Percentiles rank a stretch among this genome's conserved stretches.
phyloP scores from a whole-genome alignment of 306 rosid species.

The Fragaria nilgerrensis region DNA sequence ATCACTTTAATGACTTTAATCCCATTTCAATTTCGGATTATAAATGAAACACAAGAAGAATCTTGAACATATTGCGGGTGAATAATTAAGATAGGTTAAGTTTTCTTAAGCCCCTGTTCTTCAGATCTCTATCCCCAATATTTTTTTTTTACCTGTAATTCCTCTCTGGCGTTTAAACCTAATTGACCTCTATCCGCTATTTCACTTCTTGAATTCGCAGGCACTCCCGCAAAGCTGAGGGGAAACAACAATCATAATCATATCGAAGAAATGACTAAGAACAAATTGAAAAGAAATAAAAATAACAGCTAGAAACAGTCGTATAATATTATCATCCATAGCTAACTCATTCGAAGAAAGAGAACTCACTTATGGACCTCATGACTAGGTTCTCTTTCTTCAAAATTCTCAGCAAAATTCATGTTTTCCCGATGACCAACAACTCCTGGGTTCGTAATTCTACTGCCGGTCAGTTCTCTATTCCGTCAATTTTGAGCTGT shows the following conservation, averaged over 20 bases:
- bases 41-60: neutral
- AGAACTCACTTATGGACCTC: neutral
- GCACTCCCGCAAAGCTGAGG: constrained; percentile 10
- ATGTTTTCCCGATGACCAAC: neutral
- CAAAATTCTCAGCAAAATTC: neutral
- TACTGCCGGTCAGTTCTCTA: neutral
- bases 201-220: neutral
- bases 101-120: neutral
- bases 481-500: neutral
- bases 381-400: neutral
- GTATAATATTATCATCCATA: neutral
- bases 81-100: neutral
- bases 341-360: neutral
- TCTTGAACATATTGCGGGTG: neutral
- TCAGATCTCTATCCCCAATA: neutral
- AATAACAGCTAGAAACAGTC: neutral
- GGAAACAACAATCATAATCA: neutral
- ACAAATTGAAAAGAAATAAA: neutral
- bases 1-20: neutral
- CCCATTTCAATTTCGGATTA: neutral
- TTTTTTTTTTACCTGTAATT: constrained; percentile 18
- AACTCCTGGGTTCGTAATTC: neutral
- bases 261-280: neutral
- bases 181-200: neutral
- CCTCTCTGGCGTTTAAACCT: constrained; percentile 1